These are phyloP conservation scores for Clarireedia sp. DNA, from an alignment of 2,329 filamentous ascomycete genomes.

Conservation along the genomic window DNA sequence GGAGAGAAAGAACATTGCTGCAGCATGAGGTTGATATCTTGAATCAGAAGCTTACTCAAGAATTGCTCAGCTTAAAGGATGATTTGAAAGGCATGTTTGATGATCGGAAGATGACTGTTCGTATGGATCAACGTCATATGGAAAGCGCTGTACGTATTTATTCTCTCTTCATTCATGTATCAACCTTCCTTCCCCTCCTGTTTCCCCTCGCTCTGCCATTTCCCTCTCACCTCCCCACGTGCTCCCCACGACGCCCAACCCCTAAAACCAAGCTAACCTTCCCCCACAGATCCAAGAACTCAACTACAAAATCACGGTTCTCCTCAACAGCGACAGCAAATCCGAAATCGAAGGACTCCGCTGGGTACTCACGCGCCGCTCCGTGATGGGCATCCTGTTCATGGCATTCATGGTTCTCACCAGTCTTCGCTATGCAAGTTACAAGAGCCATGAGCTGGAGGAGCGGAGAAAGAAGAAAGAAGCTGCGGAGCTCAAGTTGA, in stretches of 20 bases:
- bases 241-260: not conserved
- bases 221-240: not conserved
- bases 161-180: not conserved
- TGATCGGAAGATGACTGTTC: conserved; percentile 85
- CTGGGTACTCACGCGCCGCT: conserved; percentile 68
- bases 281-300: conserved; percentile 70
- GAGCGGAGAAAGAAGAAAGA: conserved; percentile 23
- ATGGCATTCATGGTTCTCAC: conserved; percentile 55
- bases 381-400: conserved; percentile 57
- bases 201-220: not conserved
- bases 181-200: not conserved
- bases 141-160: conserved; percentile 62
- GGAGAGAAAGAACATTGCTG: conserved; percentile 74
- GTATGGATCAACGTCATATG: conserved; percentile 77
- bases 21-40: conserved; percentile 96
- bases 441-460: conserved; percentile 32
- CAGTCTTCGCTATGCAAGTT: conserved; percentile 53
- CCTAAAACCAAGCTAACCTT: not conserved
- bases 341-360: conserved; percentile 85
- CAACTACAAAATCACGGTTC: conserved; percentile 92
- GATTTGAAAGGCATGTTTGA: conserved; percentile 95
- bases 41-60: conserved; percentile 75
- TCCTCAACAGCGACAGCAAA: conserved; percentile 81
- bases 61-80: conserved; percentile 73
- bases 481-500: conserved; percentile 29